Evolutionary conservation across 441 rosid genomes (phyloP), one percentile per base, ranked within the genome.

Genomic region (Aquilaria agallochum): DNA sequence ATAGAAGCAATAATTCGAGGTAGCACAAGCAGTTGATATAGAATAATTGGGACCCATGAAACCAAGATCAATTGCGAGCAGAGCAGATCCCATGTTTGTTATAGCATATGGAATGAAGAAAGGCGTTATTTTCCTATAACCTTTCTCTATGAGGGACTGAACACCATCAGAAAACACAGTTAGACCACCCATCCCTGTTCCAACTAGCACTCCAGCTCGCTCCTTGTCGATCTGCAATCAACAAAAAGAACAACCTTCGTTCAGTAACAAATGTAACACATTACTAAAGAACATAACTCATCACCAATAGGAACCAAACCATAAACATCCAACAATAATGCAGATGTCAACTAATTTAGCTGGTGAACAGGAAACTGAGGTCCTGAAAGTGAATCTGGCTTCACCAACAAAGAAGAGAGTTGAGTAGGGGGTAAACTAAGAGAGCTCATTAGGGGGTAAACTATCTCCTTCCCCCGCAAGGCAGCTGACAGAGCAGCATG

Each of bases 21-120:
- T 93, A 11, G 98, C 98, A 75, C 98, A 93, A 56, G 98, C 97
- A 51, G 98, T 90, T 54, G 98, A 93, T 44, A 93, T 93, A 5
- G 98, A 93, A 78, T 93, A 93, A 74, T 93, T 93, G 42, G 98
- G 98, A 59, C 98, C 98, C 97, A 90, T 93, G 53, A 93, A 85
- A 63, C 98, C 98, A 74, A 89, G 82, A 36, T 90, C 98, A 67
- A 90, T 94, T 5, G 80, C 97, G 68, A 94, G 80, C 70, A 90
- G 81, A 55, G 98, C 97, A 72, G 98, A 90, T 30, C 86, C 96
- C 97, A 90, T 93, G 76, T 93, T 93, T 44, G 98, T 90, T 14
- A 93, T 90, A 12, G 97, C 87, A 78, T 88, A 93, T 27, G 98
- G 97, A 72, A 93, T 88, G 65, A 93, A 93, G 72, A 93, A 93